phyloP scores from a whole-genome alignment of 2,329 filamentous ascomycete genomes.

The Ceratocystis papillata region DNA sequence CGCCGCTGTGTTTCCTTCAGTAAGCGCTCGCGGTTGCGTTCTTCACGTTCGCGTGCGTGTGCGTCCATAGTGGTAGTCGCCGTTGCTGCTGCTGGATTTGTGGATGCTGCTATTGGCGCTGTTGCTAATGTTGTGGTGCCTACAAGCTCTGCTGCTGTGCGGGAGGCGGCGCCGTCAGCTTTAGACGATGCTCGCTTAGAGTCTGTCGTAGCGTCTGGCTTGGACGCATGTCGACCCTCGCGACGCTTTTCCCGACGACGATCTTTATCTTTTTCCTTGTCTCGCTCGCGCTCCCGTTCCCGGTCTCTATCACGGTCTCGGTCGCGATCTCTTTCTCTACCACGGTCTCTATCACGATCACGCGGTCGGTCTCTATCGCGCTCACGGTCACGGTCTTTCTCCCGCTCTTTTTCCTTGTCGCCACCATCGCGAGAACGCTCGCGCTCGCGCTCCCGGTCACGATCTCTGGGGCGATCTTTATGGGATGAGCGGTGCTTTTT shows the following conservation, averaged over 20 bases:
- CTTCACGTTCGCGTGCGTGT: conserved; percentile 61
- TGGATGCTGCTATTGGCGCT: conserved; percentile 29
- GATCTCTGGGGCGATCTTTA: conserved; percentile 35
- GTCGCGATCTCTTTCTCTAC: conserved; percentile 31
- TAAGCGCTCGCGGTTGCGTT: conserved; percentile 53
- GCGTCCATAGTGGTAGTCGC: conserved; percentile 37
- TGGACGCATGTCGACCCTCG: conserved; percentile 34
- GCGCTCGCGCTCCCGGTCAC: conserved; percentile 33
- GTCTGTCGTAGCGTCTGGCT: conserved; percentile 25
- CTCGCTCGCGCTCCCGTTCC: conserved; percentile 32
- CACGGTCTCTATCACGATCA: conserved; percentile 34
- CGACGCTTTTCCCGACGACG: conserved; percentile 30
- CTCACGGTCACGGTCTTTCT: conserved; percentile 29
- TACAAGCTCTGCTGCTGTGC: not conserved
- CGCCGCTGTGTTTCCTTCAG: conserved; percentile 59
- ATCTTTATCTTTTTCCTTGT: conserved; percentile 32
- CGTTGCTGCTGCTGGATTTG: conserved; percentile 31
- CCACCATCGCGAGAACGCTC: conserved; percentile 35
- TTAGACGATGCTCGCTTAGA: conserved; percentile 2
- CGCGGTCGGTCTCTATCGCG: conserved; percentile 26
- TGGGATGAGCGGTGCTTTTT: conserved; percentile 35
- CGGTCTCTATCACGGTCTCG: conserved; percentile 27
- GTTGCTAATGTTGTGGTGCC: not conserved
- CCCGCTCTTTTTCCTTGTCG: conserved; percentile 26
- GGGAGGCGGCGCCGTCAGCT: conserved; percentile 5